A percentile compares a stretch with the other conserved stretches of the same genome.
Conservation (phyloP, 306 rosid species). For the Ormosia semicastrata region DNA sequence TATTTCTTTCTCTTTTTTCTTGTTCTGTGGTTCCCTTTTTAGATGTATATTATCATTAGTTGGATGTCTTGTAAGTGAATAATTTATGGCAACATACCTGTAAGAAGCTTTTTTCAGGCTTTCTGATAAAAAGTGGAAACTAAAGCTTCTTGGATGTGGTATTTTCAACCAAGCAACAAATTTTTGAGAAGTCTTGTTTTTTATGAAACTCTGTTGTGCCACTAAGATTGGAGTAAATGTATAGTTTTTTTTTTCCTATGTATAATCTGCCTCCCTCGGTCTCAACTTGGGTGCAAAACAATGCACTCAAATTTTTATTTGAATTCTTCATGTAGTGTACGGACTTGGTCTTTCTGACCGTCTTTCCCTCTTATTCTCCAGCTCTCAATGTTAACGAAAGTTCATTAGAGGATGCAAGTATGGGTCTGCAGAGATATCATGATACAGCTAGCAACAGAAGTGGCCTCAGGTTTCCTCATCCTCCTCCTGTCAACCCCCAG, state of each 20-base stretch:
- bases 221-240: not conserved
- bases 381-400: constrained; percentile 39
- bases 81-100: not conserved
- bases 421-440: constrained; percentile 63
- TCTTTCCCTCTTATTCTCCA: constrained; percentile 10
- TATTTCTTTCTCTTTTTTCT: not conserved
- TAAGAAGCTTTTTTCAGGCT: not conserved
- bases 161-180: not conserved
- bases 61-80: not conserved
- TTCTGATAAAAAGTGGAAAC: not conserved
- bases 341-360: constrained; percentile 4
- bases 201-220: not conserved
- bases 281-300: not conserved
- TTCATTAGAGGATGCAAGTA: constrained; percentile 40
- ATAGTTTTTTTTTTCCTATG: not conserved
- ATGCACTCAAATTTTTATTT: not conserved
- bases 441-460: constrained; percentile 44
- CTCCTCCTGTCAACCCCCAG: constrained; percentile 39
- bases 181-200: not conserved
- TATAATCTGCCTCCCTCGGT: not conserved
- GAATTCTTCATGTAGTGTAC: not conserved
- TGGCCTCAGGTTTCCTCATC: constrained; percentile 47
- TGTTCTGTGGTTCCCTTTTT: not conserved
- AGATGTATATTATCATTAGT: not conserved
- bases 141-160: not conserved